Evolutionary conservation across 1,284 basidiomycete genomes (phyloP).

Genomic region (Coniferiporia weirii): DNA sequence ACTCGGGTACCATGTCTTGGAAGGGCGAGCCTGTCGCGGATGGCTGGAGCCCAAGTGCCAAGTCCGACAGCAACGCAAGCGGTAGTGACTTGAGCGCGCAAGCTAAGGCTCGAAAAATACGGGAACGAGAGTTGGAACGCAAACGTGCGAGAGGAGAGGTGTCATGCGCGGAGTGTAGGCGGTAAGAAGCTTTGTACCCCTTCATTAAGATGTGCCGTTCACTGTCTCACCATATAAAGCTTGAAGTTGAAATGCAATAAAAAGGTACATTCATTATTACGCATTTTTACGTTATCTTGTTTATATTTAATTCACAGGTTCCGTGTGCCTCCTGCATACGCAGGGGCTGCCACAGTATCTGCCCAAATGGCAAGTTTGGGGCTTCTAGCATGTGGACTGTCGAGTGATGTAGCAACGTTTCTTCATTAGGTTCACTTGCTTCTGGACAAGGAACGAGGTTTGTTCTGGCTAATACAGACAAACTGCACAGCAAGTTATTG

Average conservation of each 20-base stretch:
- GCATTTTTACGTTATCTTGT: not conserved
- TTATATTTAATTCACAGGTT: not conserved
- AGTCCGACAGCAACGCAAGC: not conserved
- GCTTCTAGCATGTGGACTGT: not conserved
- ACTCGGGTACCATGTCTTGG: too few relatives aligned
- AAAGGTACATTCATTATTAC: conserved; percentile 1
- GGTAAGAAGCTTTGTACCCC: conserved; percentile 1
- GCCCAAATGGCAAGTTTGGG: conserved; percentile 12
- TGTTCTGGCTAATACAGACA: conserved; percentile 18
- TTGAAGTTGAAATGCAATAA: conserved; percentile 18
- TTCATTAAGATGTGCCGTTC: not conserved
- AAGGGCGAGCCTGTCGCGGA: not conserved
- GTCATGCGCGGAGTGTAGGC: conserved; percentile 17
- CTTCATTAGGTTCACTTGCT: conserved; percentile 7
- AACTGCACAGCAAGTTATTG: conserved; percentile 12
- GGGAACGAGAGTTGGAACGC: conserved; percentile 14
- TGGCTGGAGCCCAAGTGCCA: not conserved
- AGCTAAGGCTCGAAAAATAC: conserved; percentile 3
- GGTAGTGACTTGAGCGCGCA: not conserved
- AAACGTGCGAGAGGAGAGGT: conserved; percentile 12
- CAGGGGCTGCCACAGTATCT: conserved; percentile 15
- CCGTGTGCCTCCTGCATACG: conserved; percentile 17
- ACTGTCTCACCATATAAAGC: not conserved
- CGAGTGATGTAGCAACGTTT: not conserved
- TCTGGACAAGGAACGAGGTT: conserved; percentile 17